These are phyloP conservation scores for Nelumbo lutea DNA, from an alignment of 164 flowering plant species.

Conservation along the genomic window DNA sequence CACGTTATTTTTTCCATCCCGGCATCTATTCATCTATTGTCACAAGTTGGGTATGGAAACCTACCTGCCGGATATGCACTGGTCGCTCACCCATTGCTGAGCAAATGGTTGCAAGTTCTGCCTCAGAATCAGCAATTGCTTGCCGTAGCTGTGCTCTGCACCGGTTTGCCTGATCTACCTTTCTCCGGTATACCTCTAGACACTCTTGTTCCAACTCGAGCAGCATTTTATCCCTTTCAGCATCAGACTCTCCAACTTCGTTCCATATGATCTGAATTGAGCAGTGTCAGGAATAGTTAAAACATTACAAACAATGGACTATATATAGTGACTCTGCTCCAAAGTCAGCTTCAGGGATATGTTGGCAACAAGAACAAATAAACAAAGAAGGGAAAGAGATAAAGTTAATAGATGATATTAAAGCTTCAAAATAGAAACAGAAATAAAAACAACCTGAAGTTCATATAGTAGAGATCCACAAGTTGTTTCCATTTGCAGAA, in stretches of 20 bases:
- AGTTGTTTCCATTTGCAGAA: conserved; percentile 42
- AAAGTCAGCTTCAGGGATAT: not conserved
- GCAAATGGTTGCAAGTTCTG: conserved; percentile 60
- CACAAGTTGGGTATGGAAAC: not conserved
- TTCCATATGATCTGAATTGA: conserved; percentile 65
- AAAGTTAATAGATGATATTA: not conserved
- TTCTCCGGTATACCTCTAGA: conserved; percentile 59
- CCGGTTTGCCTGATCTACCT: conserved; percentile 59
- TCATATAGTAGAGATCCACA: conserved; percentile 56
- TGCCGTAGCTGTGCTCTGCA: conserved; percentile 50
- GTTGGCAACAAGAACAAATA: not conserved
- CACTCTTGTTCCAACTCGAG: conserved; percentile 71
- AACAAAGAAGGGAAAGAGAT: not conserved
- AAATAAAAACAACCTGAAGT: conserved; percentile 45
- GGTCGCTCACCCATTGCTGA: conserved; percentile 62
- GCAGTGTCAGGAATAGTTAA: not conserved
- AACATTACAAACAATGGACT: not conserved
- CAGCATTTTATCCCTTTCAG: conserved; percentile 56
- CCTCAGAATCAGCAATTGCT: conserved; percentile 56
- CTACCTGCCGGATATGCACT: conserved; percentile 43
- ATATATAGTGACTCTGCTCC: not conserved
- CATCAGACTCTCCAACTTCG: conserved; percentile 73
- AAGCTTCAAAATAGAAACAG: not conserved
- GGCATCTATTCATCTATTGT: not conserved
- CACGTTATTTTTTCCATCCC: not conserved